Percentiles rank a stretch among this genome's conserved stretches.
Conservation (phyloP, 345 rosid species). For the Barbarea vulgaris region DNA sequence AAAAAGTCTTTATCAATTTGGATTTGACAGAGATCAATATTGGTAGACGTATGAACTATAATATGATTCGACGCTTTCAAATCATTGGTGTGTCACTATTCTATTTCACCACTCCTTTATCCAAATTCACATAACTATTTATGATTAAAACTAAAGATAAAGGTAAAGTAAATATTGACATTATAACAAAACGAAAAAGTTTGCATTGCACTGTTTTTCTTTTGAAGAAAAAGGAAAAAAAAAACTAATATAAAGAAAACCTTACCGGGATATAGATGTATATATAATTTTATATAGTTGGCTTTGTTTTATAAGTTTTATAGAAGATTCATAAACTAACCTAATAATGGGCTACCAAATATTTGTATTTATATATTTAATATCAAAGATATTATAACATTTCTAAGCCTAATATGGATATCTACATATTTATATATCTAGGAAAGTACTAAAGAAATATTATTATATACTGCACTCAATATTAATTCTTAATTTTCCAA, state of each 20-base stretch:
- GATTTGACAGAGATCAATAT: slow-evolving; percentile 31
- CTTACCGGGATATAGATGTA: background rate
- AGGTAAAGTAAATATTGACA: slow-evolving; percentile 26
- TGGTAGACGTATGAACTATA: slow-evolving; percentile 24
- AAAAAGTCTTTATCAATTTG: too few relatives aligned
- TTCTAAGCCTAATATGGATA: background rate
- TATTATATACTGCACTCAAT: too few relatives aligned
- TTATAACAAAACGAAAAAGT: slow-evolving; percentile 11
- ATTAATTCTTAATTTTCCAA: too few relatives aligned
- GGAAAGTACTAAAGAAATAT: background rate
- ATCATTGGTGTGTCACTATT: slow-evolving; percentile 37
- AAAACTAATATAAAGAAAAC: background rate
- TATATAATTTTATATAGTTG: background rate
- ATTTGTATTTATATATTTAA: background rate
- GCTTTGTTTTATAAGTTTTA: background rate
- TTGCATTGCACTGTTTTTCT: background rate
- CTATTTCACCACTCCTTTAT: slow-evolving; percentile 31
- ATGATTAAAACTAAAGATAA: slow-evolving; percentile 40
- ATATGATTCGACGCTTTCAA: slow-evolving; percentile 37
- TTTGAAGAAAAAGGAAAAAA: background rate
- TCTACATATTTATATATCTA: background rate
- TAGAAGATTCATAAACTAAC: background rate
- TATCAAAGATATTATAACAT: background rate
- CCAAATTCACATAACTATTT: slow-evolving; percentile 30
- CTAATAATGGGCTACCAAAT: background rate